Conservation (phyloP, 1,139 yeast species). For the Geotrichum restrictum region DNA sequence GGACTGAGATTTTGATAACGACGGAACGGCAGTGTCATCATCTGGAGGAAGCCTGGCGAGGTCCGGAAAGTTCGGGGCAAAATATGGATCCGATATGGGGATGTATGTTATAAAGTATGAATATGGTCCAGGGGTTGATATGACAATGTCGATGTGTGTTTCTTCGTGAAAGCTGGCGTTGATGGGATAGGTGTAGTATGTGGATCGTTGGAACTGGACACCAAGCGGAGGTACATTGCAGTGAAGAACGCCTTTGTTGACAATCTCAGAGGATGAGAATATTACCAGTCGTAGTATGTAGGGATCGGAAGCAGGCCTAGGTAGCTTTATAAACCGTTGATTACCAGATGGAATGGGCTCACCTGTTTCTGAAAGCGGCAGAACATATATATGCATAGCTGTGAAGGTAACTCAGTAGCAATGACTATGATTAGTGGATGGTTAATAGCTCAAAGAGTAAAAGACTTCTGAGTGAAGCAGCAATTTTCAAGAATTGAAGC, state of each 20-base stretch:
- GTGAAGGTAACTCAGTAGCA: too few species aligned
- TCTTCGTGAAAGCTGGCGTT: slow-evolving; percentile 46
- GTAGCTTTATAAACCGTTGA: slow-evolving; percentile 54
- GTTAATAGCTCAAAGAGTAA: too few species aligned
- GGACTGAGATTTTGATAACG: background rate
- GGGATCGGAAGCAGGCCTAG: slow-evolving; percentile 48
- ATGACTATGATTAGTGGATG: too few species aligned
- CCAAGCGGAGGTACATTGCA: slow-evolving; percentile 62
- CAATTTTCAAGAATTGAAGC: too few species aligned
- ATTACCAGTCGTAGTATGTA: slow-evolving; percentile 56
- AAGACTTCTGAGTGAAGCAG: too few species aligned
- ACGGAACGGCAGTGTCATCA: background rate
- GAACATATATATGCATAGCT: slow-evolving; percentile 24
- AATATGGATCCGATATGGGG: slow-evolving; percentile 29
- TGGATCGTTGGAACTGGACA: slow-evolving; percentile 51
- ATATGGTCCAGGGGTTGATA: slow-evolving; percentile 73
- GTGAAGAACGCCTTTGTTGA: slow-evolving; percentile 66
- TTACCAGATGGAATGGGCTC: slow-evolving; percentile 38
- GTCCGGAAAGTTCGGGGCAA: slow-evolving; percentile 4
- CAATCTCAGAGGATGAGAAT: slow-evolving; percentile 69
- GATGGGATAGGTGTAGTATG: slow-evolving; percentile 51
- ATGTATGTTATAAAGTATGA: slow-evolving; percentile 44
- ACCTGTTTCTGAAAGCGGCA: slow-evolving; percentile 35
- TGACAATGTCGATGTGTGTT: slow-evolving; percentile 54
- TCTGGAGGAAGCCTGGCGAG: background rate